Evolutionary conservation across 2,329 filamentous ascomycete genomes (phyloP), one percentile per base, ranked within the genome.

Genomic region (Xylogone sp.): DNA sequence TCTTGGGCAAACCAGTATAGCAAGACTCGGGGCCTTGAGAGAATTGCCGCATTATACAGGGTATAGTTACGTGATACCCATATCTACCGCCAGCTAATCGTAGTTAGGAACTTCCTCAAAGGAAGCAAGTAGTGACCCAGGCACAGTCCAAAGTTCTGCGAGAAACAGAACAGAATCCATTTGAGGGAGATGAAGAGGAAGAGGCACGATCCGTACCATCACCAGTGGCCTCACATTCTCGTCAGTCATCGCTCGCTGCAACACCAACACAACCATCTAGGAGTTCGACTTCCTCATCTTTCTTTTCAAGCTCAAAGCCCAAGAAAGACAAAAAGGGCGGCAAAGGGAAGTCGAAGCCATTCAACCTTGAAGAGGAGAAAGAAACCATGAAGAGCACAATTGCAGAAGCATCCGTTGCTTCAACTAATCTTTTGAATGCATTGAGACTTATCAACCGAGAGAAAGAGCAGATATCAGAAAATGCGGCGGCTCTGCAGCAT

Each of bases 371-470:
- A 60, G 86, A 83, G 39, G 94, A 97, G 68, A 93, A 93, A 68
- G 88, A 88, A 1, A 79, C 87, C 54, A 91, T 99, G 75, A 86
- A 96, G 58, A 83, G 86, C 55, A 83, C 86, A n/a, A 91, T 99
- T 56, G 94, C 93, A 2, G 89, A 93, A 45, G 84, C 92, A 0
- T 92, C 90, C 1, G 88, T 97, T 39, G 89, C 91, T 3, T 86
- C 90, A n/a, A 97, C 89, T 0, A 96, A 96, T 65, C 76, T 99
- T 39, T 78, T 86, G 65, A 97, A 99, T 64, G 83, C 86, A 1
- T 76, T 99, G 34, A 91, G 94, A 67, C 84, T 87, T 49, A 92
- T 97, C 71, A 97, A 97, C 67, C 85, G 94, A 54, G 94, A 97
- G 67, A 81, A 75, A 46, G 86, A 96, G 68, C 86, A 88, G 3